Percentiles rank a stretch among this genome's conserved stretches.
Conservation (phyloP, 179 eudicot genomes). For the Corrigiola litoralis region DNA sequence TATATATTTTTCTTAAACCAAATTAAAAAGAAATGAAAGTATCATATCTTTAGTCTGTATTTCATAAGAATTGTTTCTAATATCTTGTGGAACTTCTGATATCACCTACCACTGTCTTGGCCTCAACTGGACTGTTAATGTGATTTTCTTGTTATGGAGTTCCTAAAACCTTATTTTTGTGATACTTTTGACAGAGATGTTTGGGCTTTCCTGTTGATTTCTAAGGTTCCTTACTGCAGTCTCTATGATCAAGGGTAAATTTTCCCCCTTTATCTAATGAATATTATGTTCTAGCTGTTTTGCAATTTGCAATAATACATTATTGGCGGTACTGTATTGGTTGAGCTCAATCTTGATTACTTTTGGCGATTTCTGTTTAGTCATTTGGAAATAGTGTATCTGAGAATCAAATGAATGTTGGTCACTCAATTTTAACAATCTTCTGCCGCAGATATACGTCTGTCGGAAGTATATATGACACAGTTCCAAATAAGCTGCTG, state of each 20-base stretch:
- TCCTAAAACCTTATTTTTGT: conserved; percentile 6
- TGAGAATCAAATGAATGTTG: neutral
- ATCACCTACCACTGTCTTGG: neutral
- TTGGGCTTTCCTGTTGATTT: conserved; percentile 86
- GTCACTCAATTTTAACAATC: neutral
- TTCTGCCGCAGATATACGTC: conserved; percentile 70
- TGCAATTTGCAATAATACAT: too few relatives aligned
- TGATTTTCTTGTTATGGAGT: neutral
- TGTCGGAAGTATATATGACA: conserved; percentile 88
- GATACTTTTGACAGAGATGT: conserved; percentile 64
- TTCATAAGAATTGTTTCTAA: neutral
- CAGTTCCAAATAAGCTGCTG: conserved; percentile 80
- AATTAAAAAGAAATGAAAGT: too few relatives aligned
- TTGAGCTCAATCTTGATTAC: neutral
- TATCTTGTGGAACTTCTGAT: neutral
- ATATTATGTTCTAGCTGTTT: too few relatives aligned
- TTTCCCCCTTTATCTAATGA: neutral
- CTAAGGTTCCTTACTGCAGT: conserved; percentile 94
- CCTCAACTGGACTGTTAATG: too few relatives aligned
- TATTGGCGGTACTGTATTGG: too few relatives aligned
- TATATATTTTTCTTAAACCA: too few relatives aligned
- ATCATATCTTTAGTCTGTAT: neutral
- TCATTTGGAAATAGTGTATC: neutral
- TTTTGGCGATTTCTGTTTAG: neutral
- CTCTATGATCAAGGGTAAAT: conserved; percentile 95